Evolutionary conservation across 495 filamentous ascomycete species (phyloP), one percentile per base, ranked within the genome.

Genomic region (Pseudomonodictys pantanalensis): DNA sequence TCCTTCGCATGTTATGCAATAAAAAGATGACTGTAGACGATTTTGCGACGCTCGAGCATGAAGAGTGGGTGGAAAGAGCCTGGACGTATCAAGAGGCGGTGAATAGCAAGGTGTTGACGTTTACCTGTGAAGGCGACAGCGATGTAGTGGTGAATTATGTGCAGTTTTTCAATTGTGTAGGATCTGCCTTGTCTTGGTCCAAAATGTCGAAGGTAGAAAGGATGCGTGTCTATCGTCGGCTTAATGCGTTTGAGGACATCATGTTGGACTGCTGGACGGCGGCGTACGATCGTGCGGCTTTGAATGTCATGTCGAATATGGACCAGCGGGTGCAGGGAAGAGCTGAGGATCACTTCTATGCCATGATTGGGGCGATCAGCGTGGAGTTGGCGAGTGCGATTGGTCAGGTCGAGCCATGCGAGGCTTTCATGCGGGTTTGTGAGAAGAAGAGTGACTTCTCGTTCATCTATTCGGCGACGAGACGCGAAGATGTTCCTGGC

Each of bases 31-130:
- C 25, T 25, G 38, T 33, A 3, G 42, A 5, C 9, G 2, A 23
- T 18, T 46, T 68, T 2, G 22, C 28, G 12, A 33, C 35, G 42
- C 35, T 68, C 3, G 65, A 68, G 39, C 8, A 23, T 9, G 65
- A 68, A 12, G 45, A 62, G 15, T 68, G 65, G 64, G 24, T 68
- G 3, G 23, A 23, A 11, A 44, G 64, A 35, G 64, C 52, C 12
- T 68, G 64, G 64, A 66, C 64, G 4, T 68, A 66, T 46, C 65
- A 68, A 41, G 65, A 68, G 48, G 38, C 54, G 22, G 64, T 68
- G 26, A 66, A 68, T 32, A 38, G 55, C 25, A 35, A 59, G 24
- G 30, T 15, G 11, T 29, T 58, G 9, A 49, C 23, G 20, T 15
- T 52, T n/a, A 58, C 55, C 26, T 50, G 44, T 32, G 58, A 46